Base-by-base conservation (phyloP, 1,284 basidiomycete species). In the Xanthoconium separans region DNA sequence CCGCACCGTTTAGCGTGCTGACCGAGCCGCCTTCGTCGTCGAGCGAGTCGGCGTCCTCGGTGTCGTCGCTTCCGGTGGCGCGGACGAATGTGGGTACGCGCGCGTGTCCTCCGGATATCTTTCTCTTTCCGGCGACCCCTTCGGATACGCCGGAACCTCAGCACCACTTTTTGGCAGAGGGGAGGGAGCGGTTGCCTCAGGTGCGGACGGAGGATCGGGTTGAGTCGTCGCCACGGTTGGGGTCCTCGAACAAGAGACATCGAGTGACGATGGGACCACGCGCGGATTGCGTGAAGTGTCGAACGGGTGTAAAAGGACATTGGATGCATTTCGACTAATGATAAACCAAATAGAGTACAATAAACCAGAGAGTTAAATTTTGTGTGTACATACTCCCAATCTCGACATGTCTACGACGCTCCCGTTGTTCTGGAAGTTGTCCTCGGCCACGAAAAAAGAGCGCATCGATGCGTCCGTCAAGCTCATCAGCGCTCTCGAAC, bases 371-470 rank as follows among this genome's bases (percentile, higher is more conserved):
- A 45, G 16, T 16, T 44, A 47, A 60, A 64, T 44, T 56, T 58
- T 61, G 55, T 44, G 42, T 47, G 18, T 34, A 13, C n/a, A 30
- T 22, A 42, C 36, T 24, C 36, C 29, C 46, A 43, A 51, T 8
- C 15, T 15, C 7, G n/a, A 37, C 45, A 92, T 91, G 89, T 81
- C 87, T 34, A 91, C 89, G 36, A 93, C 89, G 33, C 83, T 98
- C 51, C 89, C 92, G 36, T 82, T 97, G 46, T 98, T 95, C 80
- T 98, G 95, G 95, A 80, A 94, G 70, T 79, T 98, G 45, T 94
- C 95, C n/a, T 93, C 91, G 4, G 77, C 83, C 4, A 84, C 83
- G 36, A 91, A 85, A 70, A 83, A 87, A 53, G 87, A 91, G 54
- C 85, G 95, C 6, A 67, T 98, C 33, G 83, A 88, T 63, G 91